Evolutionary conservation across 345 rosid species (phyloP).

Genomic region (Eutrema heterophyllum): DNA sequence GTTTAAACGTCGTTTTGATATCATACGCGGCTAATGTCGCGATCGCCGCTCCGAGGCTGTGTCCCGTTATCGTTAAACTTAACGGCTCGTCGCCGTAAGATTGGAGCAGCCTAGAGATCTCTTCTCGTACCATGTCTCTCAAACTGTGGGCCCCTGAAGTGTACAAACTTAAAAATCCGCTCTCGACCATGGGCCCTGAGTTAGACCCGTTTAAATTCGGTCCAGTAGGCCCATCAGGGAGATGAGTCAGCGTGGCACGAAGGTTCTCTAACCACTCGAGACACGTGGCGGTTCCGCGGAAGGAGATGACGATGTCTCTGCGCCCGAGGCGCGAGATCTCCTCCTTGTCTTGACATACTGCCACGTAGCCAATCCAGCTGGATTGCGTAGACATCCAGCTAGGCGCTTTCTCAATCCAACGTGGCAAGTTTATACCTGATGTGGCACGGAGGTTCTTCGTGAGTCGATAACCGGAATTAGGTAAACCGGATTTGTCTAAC

Average conservation of each 20-base stretch:
- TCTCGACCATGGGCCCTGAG: slow-evolving; percentile 76
- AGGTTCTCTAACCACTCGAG: slow-evolving; percentile 94
- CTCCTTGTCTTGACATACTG: slow-evolving; percentile 69
- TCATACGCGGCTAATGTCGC: slow-evolving; percentile 77
- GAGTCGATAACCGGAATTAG: slow-evolving; percentile 58
- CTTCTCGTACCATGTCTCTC: slow-evolving; percentile 56
- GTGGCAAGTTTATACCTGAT: slow-evolving; percentile 64
- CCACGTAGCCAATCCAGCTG: slow-evolving; percentile 98
- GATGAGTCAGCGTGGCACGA: slow-evolving; percentile 61
- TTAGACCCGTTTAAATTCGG: background rate
- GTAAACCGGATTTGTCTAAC: slow-evolving; percentile 53
- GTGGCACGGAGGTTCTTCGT: slow-evolving; percentile 69
- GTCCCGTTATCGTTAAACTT: slow-evolving; percentile 87
- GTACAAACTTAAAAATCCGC: slow-evolving; percentile 80
- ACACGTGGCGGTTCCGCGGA: slow-evolving; percentile 85
- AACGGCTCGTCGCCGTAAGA: slow-evolving; percentile 66
- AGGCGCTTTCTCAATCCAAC: slow-evolving; percentile 63
- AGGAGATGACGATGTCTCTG: slow-evolving; percentile 79
- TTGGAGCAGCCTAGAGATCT: slow-evolving; percentile 48
- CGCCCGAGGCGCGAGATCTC: slow-evolving; percentile 82
- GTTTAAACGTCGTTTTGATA: slow-evolving; percentile 48
- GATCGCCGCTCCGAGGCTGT: slow-evolving; percentile 89
- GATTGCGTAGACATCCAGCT: slow-evolving; percentile 62
- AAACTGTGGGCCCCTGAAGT: slow-evolving; percentile 61
- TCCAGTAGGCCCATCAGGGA: slow-evolving; percentile 30